Percentiles rank a stretch among this genome's conserved stretches.
Evolutionary conservation across 2,329 filamentous ascomycete species (phyloP).

Genomic region (Fragosphaeria purpurea): DNA sequence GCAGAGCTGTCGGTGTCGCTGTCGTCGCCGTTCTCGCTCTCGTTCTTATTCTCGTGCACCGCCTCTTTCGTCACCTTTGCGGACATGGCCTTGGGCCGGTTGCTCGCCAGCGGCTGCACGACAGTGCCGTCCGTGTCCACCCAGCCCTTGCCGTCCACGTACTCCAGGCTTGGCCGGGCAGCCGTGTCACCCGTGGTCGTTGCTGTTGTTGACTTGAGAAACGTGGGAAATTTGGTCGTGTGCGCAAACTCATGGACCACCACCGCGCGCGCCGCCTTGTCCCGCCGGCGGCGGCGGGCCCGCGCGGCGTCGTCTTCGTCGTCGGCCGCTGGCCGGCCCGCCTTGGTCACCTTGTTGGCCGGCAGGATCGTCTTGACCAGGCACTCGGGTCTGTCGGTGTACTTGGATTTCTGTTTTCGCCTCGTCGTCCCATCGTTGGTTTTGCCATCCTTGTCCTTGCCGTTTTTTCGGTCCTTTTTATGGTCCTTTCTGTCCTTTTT

Average conservation of each 20-base stretch:
- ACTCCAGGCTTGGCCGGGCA: constrained; percentile 41
- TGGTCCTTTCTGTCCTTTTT: constrained; percentile 33
- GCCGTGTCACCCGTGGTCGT: constrained; percentile 32
- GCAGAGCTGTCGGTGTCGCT: not conserved
- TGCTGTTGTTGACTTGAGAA: constrained; percentile 52
- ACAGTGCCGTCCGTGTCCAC: constrained; percentile 68
- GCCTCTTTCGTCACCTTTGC: constrained; percentile 4
- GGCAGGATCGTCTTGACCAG: constrained; percentile 74
- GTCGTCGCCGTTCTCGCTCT: constrained; percentile 14
- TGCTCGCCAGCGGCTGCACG: constrained; percentile 46
- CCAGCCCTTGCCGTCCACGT: constrained; percentile 81
- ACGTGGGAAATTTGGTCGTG: constrained; percentile 71
- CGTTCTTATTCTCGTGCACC: not conserved
- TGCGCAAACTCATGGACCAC: constrained; percentile 85
- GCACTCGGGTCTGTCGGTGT: constrained; percentile 70
- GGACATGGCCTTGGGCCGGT: constrained; percentile 19
- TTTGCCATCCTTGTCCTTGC: constrained; percentile 44
- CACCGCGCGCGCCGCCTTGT: constrained; percentile 35
- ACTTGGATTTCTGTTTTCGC: constrained; percentile 59
- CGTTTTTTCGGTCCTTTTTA: constrained; percentile 35
- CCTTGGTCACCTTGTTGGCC: constrained; percentile 27
- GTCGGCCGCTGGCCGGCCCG: constrained; percentile 11
- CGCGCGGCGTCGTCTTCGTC: constrained; percentile 21
- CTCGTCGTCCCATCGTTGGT: constrained; percentile 23
- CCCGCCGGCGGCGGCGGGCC: constrained; percentile 49